Conservation (phyloP, 352 stramenopile species). For the Globisporangium polare region DNA sequence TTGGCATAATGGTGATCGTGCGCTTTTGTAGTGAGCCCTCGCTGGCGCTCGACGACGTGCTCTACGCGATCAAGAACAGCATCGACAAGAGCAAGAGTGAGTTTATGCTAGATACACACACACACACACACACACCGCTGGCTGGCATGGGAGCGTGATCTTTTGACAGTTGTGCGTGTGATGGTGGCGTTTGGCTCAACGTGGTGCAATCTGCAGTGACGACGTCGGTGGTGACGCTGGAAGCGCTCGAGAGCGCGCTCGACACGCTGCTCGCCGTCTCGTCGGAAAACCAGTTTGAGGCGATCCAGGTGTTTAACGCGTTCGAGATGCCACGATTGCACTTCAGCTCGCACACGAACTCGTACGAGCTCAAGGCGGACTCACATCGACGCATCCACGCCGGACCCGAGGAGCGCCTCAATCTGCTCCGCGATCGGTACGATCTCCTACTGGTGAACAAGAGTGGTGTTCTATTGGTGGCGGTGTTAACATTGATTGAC, state of each 20-base stretch:
- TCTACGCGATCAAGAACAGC: conserved; percentile 88
- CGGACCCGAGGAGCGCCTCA: conserved; percentile 45
- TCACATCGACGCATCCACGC: conserved; percentile 54
- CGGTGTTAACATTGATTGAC: neutral
- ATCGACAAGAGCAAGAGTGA: conserved; percentile 86
- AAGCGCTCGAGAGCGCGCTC: conserved; percentile 77
- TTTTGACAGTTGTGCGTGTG: neutral
- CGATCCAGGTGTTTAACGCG: conserved; percentile 80
- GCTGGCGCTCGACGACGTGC: conserved; percentile 74
- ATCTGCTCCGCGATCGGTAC: conserved; percentile 62
- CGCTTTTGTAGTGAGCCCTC: conserved; percentile 48
- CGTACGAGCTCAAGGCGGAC: conserved; percentile 71
- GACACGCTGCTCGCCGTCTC: conserved; percentile 81
- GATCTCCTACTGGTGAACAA: neutral
- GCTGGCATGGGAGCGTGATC: neutral
- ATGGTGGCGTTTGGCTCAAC: neutral
- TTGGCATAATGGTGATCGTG: no score
- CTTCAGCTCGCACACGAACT: conserved; percentile 60
- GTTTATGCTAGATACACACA: conserved; percentile 15
- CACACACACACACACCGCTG: neutral
- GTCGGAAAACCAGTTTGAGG: conserved; percentile 74
- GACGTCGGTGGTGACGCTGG: conserved; percentile 78
- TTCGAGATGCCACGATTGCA: conserved; percentile 69
- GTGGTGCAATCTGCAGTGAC: conserved; percentile 39
- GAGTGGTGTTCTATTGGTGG: no score